Base-by-base conservation (phyloP, 768 basidiomycete species). In the Naganishia onofrii region DNA sequence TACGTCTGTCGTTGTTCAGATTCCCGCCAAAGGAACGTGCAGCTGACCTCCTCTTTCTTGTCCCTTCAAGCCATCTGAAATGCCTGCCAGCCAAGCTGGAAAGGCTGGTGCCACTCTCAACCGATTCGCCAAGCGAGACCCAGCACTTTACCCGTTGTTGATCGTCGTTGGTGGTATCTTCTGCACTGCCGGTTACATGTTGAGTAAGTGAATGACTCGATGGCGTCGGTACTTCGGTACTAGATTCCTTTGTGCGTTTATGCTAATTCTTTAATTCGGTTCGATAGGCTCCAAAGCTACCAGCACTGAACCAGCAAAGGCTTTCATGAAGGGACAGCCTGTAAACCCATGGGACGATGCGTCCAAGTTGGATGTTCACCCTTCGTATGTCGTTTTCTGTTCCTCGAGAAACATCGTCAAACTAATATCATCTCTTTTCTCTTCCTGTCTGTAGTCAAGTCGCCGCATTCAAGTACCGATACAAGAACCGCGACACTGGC, bases 121-220 rank as follows among this genome's bases (percentile, higher is more conserved):
- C 76, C 60, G 74, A 60, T 79, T 78, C 71, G 79, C 79, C 66
- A 80, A 80, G 74, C 75, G 79, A 34, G 79, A 80, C 71, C 79
- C 79, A 4, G 75, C 78, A 10, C 74, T 80, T 23, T 80, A 79
- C 74, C 79, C 79, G 23, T 67, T 80, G 44, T 66, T 73, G 56
- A 58, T 77, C 66, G 74, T 80, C 73, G 76, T 80, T 56, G 73
- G 69, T 44, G 74, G 75, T 56, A 75, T 73, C 29, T 68, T 79
- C 60, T 76, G 72, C 42, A 72, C 70, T 32, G 79, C 79, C 9
- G 79, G 79, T 46, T 80, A 79, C 74, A 78, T 80, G 74, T 74
- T 80, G 77, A 72, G 71, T 79, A 67, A 74, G 79, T 78, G 17
- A 36, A n/a, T n/a, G 44, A 29, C 5, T 32, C 6, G 1, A 6